phyloP scores from a whole-genome alignment of 306 rosid species.

The Lotus japonicus region DNA sequence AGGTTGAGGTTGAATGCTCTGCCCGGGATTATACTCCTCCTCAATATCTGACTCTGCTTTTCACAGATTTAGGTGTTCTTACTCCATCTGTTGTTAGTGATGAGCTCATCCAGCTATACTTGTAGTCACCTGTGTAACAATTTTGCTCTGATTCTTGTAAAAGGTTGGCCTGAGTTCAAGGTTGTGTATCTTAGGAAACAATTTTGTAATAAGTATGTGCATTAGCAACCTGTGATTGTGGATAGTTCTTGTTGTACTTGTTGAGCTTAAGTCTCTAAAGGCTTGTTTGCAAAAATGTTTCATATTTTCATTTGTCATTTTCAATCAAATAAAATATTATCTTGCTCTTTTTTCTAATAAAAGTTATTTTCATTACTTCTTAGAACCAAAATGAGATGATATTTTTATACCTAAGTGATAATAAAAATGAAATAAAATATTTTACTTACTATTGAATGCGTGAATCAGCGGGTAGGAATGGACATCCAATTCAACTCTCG shows the following conservation, averaged over 20 bases:
- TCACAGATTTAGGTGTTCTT: slow-evolving; percentile 92
- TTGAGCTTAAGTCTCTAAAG: neutral
- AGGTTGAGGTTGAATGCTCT: slow-evolving; percentile 92
- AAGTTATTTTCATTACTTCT: too few species aligned
- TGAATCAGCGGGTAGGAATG: too few species aligned
- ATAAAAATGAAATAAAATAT: too few species aligned
- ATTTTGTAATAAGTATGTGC: slow-evolving; percentile 19
- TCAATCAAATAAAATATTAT: too few species aligned
- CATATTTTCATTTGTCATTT: too few species aligned
- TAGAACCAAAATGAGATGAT: too few species aligned
- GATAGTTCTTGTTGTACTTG: neutral
- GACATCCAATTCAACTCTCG: too few species aligned
- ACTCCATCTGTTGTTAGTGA: slow-evolving; percentile 96
- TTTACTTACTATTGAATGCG: too few species aligned
- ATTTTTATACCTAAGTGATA: too few species aligned
- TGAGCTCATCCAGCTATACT: slow-evolving; percentile 93
- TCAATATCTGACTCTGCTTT: slow-evolving; percentile 78
- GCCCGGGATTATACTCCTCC: slow-evolving; percentile 98
- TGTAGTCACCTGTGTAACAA: slow-evolving; percentile 30
- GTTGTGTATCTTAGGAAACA: neutral
- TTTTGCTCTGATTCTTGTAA: neutral
- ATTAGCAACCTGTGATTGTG: neutral
- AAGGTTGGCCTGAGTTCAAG: neutral
- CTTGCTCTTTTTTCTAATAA: too few species aligned
- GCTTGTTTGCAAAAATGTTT: too few species aligned